Evolutionary conservation across 106 monocot species (phyloP).

Genomic region (Dioscorea alata): DNA sequence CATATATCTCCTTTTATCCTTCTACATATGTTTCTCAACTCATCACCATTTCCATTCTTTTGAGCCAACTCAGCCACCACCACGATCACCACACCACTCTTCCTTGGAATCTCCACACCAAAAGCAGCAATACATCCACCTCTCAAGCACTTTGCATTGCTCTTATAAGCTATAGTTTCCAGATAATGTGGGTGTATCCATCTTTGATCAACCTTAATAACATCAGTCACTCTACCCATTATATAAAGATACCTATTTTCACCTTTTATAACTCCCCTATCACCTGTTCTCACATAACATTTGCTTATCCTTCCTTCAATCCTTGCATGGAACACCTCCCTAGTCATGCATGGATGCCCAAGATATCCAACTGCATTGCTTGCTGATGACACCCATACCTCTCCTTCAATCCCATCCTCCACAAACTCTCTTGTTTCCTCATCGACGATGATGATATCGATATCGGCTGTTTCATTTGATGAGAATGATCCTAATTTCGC

Average conservation of each 20-base stretch:
- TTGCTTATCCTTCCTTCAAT: constrained; percentile 4
- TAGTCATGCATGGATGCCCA: constrained; percentile 14
- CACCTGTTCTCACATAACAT: constrained; percentile 34
- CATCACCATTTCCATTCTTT: not conserved
- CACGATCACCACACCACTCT: not conserved
- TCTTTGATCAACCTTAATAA: not conserved
- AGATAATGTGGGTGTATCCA: constrained; percentile 30
- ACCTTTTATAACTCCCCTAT: constrained; percentile 21
- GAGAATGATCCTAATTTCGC: constrained; percentile 13
- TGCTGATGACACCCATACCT: constrained; percentile 36
- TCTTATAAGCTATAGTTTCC: constrained; percentile 24
- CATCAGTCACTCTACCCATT: constrained; percentile 18
- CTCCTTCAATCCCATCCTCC: constrained; percentile 42
- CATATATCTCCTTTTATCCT: constrained; percentile 24
- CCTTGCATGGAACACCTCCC: constrained; percentile 22
- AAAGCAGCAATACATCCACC: constrained; percentile 33
- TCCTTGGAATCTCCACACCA: not conserved
- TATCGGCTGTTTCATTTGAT: constrained; percentile 3
- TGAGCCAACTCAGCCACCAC: constrained; percentile 26
- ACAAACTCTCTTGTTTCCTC: constrained; percentile 24
- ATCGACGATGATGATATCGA: constrained; percentile 24
- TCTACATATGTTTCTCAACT: constrained; percentile 11
- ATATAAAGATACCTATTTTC: constrained; percentile 34
- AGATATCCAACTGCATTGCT: constrained; percentile 39
- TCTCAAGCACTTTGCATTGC: constrained; percentile 9